A percentile compares a stretch with the other conserved stretches of the same genome.
Conservation (phyloP, 73 alveolate species). For the Durusdinium trenchii region DNA sequence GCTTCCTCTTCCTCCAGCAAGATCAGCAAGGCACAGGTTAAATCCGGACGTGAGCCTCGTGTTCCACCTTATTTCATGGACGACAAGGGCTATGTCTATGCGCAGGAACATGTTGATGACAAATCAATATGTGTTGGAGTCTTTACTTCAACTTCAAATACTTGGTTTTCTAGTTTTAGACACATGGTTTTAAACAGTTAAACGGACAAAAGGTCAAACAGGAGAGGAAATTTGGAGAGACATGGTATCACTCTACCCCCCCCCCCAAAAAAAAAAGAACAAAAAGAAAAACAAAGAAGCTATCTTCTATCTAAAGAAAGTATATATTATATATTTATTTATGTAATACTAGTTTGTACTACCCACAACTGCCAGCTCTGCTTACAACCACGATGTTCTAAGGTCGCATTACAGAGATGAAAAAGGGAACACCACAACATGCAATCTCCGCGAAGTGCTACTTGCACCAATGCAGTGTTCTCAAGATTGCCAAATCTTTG, state of each 20-base stretch:
- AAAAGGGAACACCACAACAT: background rate
- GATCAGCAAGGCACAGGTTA: too few species aligned
- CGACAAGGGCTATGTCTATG: background rate
- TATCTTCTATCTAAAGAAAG: too few species aligned
- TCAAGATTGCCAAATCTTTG: background rate
- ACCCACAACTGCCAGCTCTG: background rate
- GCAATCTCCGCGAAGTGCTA: background rate
- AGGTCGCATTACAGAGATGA: background rate
- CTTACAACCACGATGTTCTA: background rate
- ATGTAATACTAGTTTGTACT: background rate
- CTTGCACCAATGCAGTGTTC: background rate
- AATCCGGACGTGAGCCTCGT: background rate
- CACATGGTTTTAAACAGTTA: background rate
- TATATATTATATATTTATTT: background rate
- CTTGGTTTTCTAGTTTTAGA: background rate
- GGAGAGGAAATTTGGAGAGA: too few species aligned
- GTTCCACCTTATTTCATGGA: background rate
- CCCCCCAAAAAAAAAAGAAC: too few species aligned
- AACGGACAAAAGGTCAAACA: too few species aligned
- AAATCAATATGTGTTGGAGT: background rate
- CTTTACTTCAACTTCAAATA: background rate
- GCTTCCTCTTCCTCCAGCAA: too few species aligned
- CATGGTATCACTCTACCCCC: too few species aligned
- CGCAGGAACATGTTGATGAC: background rate
- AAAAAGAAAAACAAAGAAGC: too few species aligned